Percentiles rank a stretch among this genome's conserved stretches.
Conservation (phyloP, 257 asterid genomes). For the Perilla frutescens region DNA sequence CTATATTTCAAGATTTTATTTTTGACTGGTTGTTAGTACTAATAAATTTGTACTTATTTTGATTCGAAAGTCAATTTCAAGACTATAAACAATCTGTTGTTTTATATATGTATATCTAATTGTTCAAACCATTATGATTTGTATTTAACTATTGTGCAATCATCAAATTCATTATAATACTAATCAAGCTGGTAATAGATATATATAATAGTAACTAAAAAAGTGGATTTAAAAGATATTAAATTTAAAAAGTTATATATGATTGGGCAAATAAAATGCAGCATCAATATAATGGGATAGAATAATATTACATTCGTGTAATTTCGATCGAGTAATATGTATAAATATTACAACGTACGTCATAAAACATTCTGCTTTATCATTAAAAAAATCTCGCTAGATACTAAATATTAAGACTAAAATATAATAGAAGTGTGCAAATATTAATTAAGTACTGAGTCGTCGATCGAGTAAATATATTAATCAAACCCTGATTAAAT, state of each 20-base stretch:
- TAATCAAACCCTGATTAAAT: too few relatives aligned
- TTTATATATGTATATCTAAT: not conserved
- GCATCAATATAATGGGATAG: not conserved
- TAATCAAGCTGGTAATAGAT: not conserved
- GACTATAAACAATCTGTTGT: not conserved
- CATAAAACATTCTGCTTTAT: too few relatives aligned
- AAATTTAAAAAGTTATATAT: not conserved
- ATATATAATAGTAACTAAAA: not conserved
- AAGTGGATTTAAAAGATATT: not conserved
- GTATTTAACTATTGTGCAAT: not conserved
- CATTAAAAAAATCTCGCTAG: too few relatives aligned
- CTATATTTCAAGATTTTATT: not conserved
- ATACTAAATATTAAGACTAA: too few relatives aligned
- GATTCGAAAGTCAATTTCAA: constrained; percentile 4
- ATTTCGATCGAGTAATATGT: too few relatives aligned
- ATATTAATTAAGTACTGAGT: too few relatives aligned
- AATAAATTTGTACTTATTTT: not conserved
- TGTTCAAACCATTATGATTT: not conserved
- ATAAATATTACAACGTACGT: too few relatives aligned
- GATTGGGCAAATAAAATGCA: not conserved
- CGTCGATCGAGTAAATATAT: too few relatives aligned
- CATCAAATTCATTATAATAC: not conserved
- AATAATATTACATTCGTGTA: too few relatives aligned
- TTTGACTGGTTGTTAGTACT: not conserved
- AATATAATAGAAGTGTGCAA: too few relatives aligned